Percentiles rank a stretch among this genome's conserved stretches.
Evolutionary conservation across 1,284 basidiomycete genomes (phyloP).

Genomic region (Apiotrichum domesticum): DNA sequence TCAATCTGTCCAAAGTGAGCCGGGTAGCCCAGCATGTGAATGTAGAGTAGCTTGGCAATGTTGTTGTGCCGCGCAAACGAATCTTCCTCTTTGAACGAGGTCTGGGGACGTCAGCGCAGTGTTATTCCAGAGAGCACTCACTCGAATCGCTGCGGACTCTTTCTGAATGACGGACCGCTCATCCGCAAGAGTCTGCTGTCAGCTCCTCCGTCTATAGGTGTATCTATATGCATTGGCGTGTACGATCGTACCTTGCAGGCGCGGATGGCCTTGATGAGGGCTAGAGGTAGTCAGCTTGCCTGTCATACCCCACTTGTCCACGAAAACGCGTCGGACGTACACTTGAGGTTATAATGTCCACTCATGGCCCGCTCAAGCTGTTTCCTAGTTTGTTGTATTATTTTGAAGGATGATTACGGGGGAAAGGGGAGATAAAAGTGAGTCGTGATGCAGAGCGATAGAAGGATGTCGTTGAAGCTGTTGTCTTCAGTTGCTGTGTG

Average conservation of each 20-base stretch:
- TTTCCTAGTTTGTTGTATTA: background rate
- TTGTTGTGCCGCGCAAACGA: conserved; percentile 90
- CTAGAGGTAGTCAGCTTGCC: conserved; percentile 47
- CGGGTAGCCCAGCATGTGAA: conserved; percentile 99
- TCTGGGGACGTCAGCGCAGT: conserved; percentile 41
- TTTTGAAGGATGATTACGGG: no score
- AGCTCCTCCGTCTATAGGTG: background rate
- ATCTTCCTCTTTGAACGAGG: conserved; percentile 96
- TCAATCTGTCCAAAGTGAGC: conserved; percentile 99
- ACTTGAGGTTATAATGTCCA: conserved; percentile 82
- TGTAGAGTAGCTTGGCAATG: conserved; percentile 96
- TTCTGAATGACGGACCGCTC: conserved; percentile 96
- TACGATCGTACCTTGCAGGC: conserved; percentile 67
- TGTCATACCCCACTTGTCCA: background rate
- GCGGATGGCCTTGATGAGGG: conserved; percentile 89
- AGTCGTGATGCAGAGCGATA: no score
- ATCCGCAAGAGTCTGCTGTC: conserved; percentile 83
- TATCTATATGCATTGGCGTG: no score
- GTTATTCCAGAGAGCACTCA: conserved; percentile 12
- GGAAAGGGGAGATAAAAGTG: no score
- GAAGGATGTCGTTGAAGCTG: no score
- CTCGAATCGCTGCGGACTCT: conserved; percentile 91
- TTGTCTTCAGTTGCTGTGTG: no score
- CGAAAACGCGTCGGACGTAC: conserved; percentile 47
- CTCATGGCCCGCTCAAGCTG: conserved; percentile 22